Evolutionary conservation across 2,329 filamentous ascomycete species (phyloP), one percentile per base, ranked within the genome.

Genomic region (Onygena corvina): DNA sequence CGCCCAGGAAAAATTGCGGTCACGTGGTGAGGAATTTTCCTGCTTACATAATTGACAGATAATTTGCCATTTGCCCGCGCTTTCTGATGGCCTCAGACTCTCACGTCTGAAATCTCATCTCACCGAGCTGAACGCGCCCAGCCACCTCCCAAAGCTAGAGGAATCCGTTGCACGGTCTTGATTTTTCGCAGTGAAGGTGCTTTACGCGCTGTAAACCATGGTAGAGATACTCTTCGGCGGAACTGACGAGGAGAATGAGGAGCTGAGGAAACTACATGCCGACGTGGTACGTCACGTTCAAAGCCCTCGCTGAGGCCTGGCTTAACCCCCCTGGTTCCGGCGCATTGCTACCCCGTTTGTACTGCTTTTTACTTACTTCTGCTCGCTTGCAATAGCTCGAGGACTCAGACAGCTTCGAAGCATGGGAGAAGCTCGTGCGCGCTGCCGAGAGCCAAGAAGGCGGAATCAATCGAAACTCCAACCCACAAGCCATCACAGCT

Each of bases 391-490:
- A 55, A 31, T 58, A 82, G 79, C 58, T 71, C 47, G 75, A 76
- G 51, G 86, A 94, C 57, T 77, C 86, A 9, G 92, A 98, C 66
- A 89, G 86, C 62, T 96, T 94, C 61, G 90, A 95, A 59, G 77
- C 79, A 53, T 98, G 92, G 92, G 90, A 96, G 68, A 90, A 87
- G 66, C 79, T 96, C 50, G 81, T 95, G 57, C 81, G 81, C 59
- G 81, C 83, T 46, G 86, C 83, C 57, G 87, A 95, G 65, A 75
- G 76, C 46, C 81, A 94, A 55, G 92, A 98, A 63, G 90, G 89
- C 53, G 92, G 90, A 50, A 77, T 98, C 54, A 95, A 93, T 65
- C 84, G 92, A 59, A 98, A 98, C 70, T 96, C 92, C 35, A 95
- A 86, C 64, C 89, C 92, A 0, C 86, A 93, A 62, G 86, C 92